Percentiles rank a stretch among this genome's conserved stretches.
Evolutionary conservation across 768 basidiomycete genomes (phyloP).

Genomic region (Serendipita indica): DNA sequence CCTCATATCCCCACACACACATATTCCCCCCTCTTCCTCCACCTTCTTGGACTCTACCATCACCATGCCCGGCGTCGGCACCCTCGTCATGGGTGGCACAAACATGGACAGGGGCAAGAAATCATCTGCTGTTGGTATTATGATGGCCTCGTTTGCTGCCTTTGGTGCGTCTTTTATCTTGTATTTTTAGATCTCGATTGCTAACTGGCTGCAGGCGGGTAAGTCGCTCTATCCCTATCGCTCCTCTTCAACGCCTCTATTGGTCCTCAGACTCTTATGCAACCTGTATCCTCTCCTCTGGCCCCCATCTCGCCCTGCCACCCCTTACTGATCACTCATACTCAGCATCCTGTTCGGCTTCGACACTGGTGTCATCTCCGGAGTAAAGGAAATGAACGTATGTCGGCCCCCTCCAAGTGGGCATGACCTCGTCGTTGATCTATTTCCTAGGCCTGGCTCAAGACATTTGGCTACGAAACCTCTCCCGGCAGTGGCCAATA

Average conservation of each 20-base stretch:
- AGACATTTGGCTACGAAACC: conserved; percentile 16
- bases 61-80: conserved; percentile 2
- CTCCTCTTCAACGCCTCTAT: no score
- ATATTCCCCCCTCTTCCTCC: neutral
- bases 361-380: conserved; percentile 23
- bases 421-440: no score
- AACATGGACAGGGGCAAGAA: neutral
- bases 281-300: no score
- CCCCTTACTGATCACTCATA: no score
- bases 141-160: conserved; percentile 21
- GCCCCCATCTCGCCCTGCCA: no score
- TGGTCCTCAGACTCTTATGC: no score
- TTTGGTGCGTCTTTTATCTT: conserved; percentile 17
- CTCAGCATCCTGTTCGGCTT: conserved; percentile 19
- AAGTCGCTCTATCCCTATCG: no score
- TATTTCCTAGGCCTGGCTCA: conserved; percentile 4
- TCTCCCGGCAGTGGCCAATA: conserved; percentile 10
- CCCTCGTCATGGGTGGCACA: neutral
- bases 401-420: no score
- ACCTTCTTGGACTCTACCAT: no score
- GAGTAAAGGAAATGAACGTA: conserved; percentile 17
- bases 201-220: neutral
- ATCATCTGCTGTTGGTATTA: conserved; percentile 10
- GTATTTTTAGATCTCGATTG: no score
- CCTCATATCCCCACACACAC: neutral